phyloP scores from a whole-genome alignment of 768 basidiomycete species.

The Rhizopogon rudus region DNA sequence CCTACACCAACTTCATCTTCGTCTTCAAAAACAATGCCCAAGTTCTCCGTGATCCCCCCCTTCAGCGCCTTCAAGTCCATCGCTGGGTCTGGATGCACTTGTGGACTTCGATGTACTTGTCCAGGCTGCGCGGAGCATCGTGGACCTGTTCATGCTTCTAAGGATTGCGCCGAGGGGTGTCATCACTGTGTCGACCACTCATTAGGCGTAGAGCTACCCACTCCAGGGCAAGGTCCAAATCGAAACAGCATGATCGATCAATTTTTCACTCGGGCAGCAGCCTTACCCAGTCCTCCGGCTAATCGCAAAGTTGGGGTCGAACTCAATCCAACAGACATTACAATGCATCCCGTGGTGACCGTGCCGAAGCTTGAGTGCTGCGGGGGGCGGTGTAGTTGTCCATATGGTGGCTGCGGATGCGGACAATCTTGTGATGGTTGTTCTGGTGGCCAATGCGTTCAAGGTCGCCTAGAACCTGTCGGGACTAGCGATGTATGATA shows the following conservation, averaged over 20 bases:
- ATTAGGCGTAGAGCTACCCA: conserved; percentile 40
- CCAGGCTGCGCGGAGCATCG: conserved; percentile 73
- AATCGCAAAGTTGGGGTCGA: conserved; percentile 32
- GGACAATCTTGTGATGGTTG: conserved; percentile 52
- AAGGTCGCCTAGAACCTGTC: not conserved
- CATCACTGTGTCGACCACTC: conserved; percentile 56
- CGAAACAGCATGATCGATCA: conserved; percentile 43
- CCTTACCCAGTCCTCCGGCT: conserved; percentile 55
- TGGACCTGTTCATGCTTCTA: conserved; percentile 40
- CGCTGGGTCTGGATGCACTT: conserved; percentile 68
- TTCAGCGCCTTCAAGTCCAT: conserved; percentile 53
- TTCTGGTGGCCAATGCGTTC: conserved; percentile 23
- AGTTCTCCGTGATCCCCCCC: conserved; percentile 56
- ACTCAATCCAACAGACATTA: conserved; percentile 50
- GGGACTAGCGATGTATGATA: no score
- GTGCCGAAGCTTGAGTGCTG: conserved; percentile 69
- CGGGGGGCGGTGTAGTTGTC: conserved; percentile 56
- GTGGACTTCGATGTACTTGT: conserved; percentile 64
- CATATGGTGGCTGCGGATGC: conserved; percentile 49
- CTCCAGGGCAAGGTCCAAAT: conserved; percentile 5
- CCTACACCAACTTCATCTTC: conserved; percentile 35
- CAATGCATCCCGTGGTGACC: conserved; percentile 41
- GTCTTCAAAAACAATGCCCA: conserved; percentile 25
- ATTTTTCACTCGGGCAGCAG: conserved; percentile 66
- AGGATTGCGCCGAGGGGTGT: conserved; percentile 48